Evolutionary conservation across 2,329 filamentous ascomycete species (phyloP).

Genomic region (Blumeria hordei): DNA sequence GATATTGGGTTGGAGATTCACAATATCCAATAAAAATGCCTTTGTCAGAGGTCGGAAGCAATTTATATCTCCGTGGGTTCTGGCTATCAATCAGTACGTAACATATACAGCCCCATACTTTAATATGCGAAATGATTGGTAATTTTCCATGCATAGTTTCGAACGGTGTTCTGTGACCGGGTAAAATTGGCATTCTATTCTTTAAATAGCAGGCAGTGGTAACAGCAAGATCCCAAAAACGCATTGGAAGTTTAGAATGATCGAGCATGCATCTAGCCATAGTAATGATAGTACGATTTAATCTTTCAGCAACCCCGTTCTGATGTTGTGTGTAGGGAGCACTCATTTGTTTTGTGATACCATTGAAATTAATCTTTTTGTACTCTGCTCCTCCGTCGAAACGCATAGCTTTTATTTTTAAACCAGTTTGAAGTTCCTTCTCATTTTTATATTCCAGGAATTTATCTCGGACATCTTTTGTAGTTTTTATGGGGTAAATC

Average conservation of each 20-base stretch:
- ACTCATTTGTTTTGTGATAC: no score
- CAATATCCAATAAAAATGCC: neutral
- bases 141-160: neutral
- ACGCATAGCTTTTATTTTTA: no score
- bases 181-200: neutral
- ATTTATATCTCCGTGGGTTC: neutral
- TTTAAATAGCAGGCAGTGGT: no score
- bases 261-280: neutral
- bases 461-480: no score
- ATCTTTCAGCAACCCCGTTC: neutral
- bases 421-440: no score
- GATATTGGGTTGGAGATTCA: neutral
- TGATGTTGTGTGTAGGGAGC: constrained; percentile 16
- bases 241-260: neutral
- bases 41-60: neutral
- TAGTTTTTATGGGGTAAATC: no score
- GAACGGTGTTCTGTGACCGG: neutral
- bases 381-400: no score
- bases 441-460: no score
- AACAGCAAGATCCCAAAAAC: no score
- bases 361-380: no score
- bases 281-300: neutral
- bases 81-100: neutral
- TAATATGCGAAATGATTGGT: neutral
- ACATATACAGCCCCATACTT: neutral